Evolutionary conservation across 495 filamentous ascomycete genomes (phyloP).

Genomic region (Opeltia flavorubescens): DNA sequence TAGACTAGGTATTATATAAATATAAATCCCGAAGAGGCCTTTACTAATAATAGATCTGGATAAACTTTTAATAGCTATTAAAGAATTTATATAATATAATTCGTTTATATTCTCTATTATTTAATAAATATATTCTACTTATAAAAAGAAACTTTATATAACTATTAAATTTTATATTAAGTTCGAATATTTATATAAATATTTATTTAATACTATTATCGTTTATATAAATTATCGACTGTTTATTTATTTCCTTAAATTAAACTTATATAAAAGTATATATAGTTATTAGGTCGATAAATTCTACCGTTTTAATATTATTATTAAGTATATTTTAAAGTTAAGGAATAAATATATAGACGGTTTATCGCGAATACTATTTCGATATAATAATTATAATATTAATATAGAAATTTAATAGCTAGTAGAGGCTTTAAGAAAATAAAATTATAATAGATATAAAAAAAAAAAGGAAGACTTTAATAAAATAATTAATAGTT

Average conservation of each 20-base stretch:
- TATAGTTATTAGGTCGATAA: not conserved
- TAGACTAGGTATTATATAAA: not conserved
- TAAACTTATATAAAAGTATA: not conserved
- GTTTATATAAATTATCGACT: conserved; percentile 3
- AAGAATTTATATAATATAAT: not conserved
- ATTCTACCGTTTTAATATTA: not conserved
- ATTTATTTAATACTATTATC: not conserved
- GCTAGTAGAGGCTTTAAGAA: not conserved
- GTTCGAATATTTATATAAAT: conserved; percentile 9
- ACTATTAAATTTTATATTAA: conserved; percentile 4
- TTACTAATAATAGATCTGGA: too few relatives aligned
- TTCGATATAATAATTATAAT: not conserved
- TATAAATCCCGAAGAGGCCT: not conserved
- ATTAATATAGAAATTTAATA: not conserved
- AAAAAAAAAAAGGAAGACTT: not conserved
- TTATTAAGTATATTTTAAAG: not conserved
- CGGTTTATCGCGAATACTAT: not conserved
- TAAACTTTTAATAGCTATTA: not conserved
- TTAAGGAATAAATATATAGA: not conserved
- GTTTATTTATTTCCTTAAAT: not conserved
- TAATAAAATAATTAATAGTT: not conserved
- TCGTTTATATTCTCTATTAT: not conserved
- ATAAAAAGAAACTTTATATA: conserved; percentile 1
- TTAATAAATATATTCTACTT: not conserved
- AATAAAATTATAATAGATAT: not conserved